Evolutionary conservation across 208 protist species (phyloP).

Genomic region (Vickermania ingenoplastis): DNA sequence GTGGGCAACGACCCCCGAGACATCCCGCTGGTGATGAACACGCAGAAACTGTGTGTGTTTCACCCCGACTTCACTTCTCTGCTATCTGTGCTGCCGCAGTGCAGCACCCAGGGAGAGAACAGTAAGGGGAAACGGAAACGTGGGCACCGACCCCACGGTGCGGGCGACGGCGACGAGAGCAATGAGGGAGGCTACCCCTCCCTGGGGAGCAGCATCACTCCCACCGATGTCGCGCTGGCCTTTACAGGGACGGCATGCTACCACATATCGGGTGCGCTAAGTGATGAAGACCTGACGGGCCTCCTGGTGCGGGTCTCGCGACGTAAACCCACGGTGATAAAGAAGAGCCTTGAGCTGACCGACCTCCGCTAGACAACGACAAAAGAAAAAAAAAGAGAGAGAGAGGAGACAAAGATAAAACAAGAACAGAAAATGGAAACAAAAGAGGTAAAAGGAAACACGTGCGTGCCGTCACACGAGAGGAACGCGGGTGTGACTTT

Average conservation of each 20-base stretch:
- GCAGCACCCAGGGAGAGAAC: background rate
- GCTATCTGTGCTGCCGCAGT: background rate
- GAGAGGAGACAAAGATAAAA: no score
- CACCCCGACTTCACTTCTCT: background rate
- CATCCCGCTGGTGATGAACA: background rate
- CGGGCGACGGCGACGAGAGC: background rate
- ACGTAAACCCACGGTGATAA: background rate
- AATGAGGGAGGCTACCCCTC: no score
- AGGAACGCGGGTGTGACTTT: no score
- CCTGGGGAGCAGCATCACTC: background rate
- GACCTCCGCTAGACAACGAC: no score
- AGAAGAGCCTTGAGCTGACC: background rate
- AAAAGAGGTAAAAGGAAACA: no score
- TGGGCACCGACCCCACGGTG: background rate
- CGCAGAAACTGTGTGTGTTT: background rate
- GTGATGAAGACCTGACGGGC: background rate
- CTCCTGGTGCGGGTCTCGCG: background rate
- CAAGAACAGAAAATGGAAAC: no score
- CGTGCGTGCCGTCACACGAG: no score
- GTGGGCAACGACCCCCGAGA: constrained; percentile 36
- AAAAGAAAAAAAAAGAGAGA: no score
- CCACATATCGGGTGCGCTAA: background rate
- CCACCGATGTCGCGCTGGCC: background rate
- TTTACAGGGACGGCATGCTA: background rate
- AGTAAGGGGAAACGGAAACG: background rate